Evolutionary conservation across 2,329 filamentous ascomycete species (phyloP).

Genomic region (Aaosphaeria arxii): DNA sequence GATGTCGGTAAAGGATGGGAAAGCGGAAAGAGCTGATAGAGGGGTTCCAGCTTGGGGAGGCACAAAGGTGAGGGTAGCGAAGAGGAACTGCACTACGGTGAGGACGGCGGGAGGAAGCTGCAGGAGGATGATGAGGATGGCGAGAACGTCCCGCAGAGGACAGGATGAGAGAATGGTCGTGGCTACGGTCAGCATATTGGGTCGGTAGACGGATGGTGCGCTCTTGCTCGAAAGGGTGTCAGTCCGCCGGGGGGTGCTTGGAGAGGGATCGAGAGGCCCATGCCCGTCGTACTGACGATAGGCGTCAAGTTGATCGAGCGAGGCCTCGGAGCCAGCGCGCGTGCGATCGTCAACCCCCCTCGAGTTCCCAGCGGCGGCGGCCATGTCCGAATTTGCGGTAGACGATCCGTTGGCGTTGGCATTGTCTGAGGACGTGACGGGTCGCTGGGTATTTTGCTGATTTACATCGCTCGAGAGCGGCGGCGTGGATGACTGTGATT

Average conservation of each 20-base stretch:
- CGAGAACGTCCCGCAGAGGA: slow-evolving; percentile 90
- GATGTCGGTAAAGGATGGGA: slow-evolving; percentile 83
- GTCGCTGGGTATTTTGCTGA: slow-evolving; percentile 18
- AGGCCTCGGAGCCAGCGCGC: slow-evolving; percentile 43
- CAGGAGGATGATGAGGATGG: slow-evolving; percentile 92
- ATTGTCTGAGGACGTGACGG: not conserved
- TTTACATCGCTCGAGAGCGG: slow-evolving; percentile 40
- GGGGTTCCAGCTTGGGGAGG: slow-evolving; percentile 72
- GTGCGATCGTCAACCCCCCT: slow-evolving; percentile 24
- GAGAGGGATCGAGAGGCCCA: slow-evolving; percentile 34
- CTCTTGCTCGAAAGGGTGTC: slow-evolving; percentile 61
- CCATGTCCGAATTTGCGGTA: slow-evolving; percentile 6
- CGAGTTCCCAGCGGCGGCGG: slow-evolving; percentile 6
- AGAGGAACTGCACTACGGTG: slow-evolving; percentile 86
- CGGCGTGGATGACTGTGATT: slow-evolving; percentile 36
- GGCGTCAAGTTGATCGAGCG: slow-evolving; percentile 38
- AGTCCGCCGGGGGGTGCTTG: slow-evolving; percentile 53
- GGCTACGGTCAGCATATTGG: slow-evolving; percentile 68
- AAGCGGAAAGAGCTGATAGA: slow-evolving; percentile 68
- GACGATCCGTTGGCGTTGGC: slow-evolving; percentile 5
- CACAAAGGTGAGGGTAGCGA: slow-evolving; percentile 89
- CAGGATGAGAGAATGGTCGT: slow-evolving; percentile 86
- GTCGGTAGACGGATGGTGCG: slow-evolving; percentile 60
- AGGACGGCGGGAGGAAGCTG: slow-evolving; percentile 86
- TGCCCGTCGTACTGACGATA: slow-evolving; percentile 27